Percentiles rank a stretch among this genome's conserved stretches.
Evolutionary conservation across 164 flowering plant genomes (phyloP).

Genomic region (Malania oleifera): DNA sequence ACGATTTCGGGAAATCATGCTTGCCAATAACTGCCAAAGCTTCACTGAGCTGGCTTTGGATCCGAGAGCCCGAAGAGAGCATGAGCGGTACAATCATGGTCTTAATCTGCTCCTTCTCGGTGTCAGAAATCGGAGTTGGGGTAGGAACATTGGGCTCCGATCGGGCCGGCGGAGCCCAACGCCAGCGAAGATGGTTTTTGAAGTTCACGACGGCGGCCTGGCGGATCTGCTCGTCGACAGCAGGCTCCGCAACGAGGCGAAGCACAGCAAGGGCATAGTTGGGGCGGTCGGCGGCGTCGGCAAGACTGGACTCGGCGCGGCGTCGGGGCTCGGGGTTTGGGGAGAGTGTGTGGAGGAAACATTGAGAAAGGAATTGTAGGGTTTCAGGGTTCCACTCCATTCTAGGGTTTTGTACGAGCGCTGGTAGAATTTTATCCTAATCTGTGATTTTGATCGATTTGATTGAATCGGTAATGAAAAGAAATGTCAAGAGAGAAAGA

Average conservation of each 20-base stretch:
- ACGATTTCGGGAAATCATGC: constrained; percentile 78
- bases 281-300: constrained; percentile 56
- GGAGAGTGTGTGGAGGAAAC: constrained; percentile 78
- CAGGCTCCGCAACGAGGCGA: constrained; percentile 58
- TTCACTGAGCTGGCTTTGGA: constrained; percentile 82
- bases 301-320: constrained; percentile 64
- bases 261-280: constrained; percentile 79
- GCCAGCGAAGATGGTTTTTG: constrained; percentile 72
- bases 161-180: constrained; percentile 45
- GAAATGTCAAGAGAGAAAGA: too few relatives aligned
- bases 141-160: constrained; percentile 13
- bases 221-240: constrained; percentile 71
- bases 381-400: constrained; percentile 66
- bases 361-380: constrained; percentile 62
- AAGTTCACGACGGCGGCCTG: constrained; percentile 87
- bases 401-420: too few relatives aligned
- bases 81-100: constrained; percentile 67
- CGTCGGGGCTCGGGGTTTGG: constrained; percentile 71
- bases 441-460: too few relatives aligned
- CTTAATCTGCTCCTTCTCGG: constrained; percentile 80
- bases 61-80: constrained; percentile 51
- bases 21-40: constrained; percentile 75
- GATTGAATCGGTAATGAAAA: too few relatives aligned
- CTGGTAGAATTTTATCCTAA: neutral
- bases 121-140: constrained; percentile 32